These are phyloP conservation scores for Trichoderma orchidacearum DNA, from an alignment of 495 filamentous ascomycete species.

Conservation along the genomic window DNA sequence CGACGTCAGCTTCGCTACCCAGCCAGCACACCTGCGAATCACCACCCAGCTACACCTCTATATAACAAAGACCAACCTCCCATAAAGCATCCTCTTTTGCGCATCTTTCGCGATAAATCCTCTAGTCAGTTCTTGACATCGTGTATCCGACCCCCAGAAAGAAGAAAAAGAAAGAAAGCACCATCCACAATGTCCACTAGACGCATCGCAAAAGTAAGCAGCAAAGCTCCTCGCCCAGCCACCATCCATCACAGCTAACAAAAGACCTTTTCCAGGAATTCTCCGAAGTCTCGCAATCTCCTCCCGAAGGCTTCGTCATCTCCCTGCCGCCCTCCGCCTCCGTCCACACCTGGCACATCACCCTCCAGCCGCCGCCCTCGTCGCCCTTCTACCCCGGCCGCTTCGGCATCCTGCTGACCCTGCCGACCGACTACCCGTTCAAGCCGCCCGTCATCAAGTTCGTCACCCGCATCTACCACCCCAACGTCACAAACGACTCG, in stretches of 20 bases:
- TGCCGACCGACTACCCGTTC: conserved; percentile 89
- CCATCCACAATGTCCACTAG: conserved; percentile 9
- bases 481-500: conserved; percentile 91
- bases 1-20: no score
- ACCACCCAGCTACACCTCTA: no score
- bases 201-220: conserved; percentile 14
- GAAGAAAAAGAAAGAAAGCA: not conserved
- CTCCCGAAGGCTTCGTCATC: conserved; percentile 53
- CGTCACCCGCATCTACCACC: conserved; percentile 94
- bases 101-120: no score
- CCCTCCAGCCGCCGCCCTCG: conserved; percentile 58
- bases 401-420: conserved; percentile 62
- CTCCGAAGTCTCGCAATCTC: conserved; percentile 47
- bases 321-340: conserved; percentile 54
- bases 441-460: conserved; percentile 79
- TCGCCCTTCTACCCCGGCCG: conserved; percentile 66
- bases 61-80: no score
- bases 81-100: no score
- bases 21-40: no score
- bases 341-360: conserved; percentile 72
- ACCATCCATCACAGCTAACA: not conserved
- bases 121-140: no score
- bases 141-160: no score
- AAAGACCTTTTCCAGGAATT: conserved; percentile 43
- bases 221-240: not conserved